These are phyloP conservation scores for Colletotrichum tabaci DNA, from an alignment of 2,329 filamentous ascomycete species.

Conservation along the genomic window DNA sequence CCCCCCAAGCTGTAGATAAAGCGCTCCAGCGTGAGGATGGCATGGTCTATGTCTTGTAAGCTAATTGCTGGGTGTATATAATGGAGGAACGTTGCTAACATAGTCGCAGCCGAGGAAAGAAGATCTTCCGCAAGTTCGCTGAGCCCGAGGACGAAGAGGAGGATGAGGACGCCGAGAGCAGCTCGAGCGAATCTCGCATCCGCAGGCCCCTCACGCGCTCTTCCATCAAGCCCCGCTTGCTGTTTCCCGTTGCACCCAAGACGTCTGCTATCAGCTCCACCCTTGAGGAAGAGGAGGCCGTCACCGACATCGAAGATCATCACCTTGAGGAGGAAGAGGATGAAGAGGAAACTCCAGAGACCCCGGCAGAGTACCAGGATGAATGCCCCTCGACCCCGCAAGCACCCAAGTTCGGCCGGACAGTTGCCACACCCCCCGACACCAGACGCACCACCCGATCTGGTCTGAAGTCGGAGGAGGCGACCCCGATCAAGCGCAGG, in stretches of 20 bases:
- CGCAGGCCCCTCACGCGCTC: conserved; percentile 73
- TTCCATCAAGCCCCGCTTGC: conserved; percentile 79
- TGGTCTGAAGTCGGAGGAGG: conserved; percentile 61
- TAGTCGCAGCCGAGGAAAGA: conserved; percentile 79
- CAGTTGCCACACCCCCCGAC: conserved; percentile 72
- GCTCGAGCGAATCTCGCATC: conserved; percentile 50
- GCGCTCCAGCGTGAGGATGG: conserved; percentile 78
- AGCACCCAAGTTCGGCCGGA: conserved; percentile 66
- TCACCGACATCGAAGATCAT: conserved; percentile 71
- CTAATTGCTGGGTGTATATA: conserved; percentile 47
- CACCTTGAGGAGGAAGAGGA: conserved; percentile 54
- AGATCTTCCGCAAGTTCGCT: conserved; percentile 79
- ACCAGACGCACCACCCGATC: conserved; percentile 73
- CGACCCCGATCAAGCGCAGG: conserved; percentile 58
- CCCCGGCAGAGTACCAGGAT: conserved; percentile 45
- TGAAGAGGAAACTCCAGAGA: conserved; percentile 50
- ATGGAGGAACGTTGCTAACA: conserved; percentile 39
- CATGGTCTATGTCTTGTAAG: conserved; percentile 84
- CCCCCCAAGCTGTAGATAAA: conserved; percentile 72
- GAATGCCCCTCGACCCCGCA: conserved; percentile 61
- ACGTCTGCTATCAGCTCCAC: conserved; percentile 41
- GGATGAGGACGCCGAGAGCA: conserved; percentile 48
- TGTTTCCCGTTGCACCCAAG: conserved; percentile 70
- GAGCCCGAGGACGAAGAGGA: conserved; percentile 56
- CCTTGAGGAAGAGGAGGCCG: conserved; percentile 72